Conservation (phyloP, 495 filamentous ascomycete genomes). For the Bacidia gigantensis region DNA sequence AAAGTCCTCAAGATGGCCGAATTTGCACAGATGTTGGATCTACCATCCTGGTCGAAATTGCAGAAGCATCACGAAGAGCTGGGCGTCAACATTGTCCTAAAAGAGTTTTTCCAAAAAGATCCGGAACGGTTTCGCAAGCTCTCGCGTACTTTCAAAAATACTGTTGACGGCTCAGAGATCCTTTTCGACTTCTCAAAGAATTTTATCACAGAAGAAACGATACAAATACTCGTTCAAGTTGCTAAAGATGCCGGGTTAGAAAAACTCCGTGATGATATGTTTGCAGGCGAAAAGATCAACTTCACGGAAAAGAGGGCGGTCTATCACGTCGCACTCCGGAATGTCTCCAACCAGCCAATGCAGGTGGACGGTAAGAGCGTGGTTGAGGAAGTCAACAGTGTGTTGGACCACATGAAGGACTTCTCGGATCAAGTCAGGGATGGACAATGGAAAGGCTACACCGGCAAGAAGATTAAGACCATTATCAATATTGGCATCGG, state of each 20-base stretch:
- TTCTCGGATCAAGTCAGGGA: slow-evolving; percentile 90
- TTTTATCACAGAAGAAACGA: slow-evolving; percentile 84
- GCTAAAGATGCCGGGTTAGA: slow-evolving; percentile 84
- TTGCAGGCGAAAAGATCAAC: slow-evolving; percentile 95
- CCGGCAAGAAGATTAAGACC: slow-evolving; percentile 92
- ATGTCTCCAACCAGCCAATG: slow-evolving; percentile 73
- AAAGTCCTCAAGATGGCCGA: slow-evolving; percentile 31
- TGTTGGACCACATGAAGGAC: slow-evolving; percentile 91
- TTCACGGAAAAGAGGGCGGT: slow-evolving; percentile 95
- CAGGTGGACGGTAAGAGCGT: slow-evolving; percentile 90
- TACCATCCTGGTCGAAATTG: slow-evolving; percentile 74
- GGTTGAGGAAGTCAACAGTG: slow-evolving; percentile 82
- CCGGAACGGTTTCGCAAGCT: slow-evolving; percentile 82
- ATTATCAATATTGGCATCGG: slow-evolving; percentile 98
- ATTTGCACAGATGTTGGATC: slow-evolving; percentile 66
- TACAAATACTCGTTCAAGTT: slow-evolving; percentile 72
- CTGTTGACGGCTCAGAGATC: slow-evolving; percentile 63
- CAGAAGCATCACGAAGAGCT: slow-evolving; percentile 74
- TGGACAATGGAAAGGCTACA: slow-evolving; percentile 95
- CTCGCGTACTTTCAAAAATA: slow-evolving; percentile 69
- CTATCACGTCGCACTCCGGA: slow-evolving; percentile 88
- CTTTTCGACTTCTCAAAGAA: slow-evolving; percentile 99
- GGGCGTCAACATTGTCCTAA: slow-evolving; percentile 79
- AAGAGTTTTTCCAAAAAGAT: slow-evolving; percentile 83
- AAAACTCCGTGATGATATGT: slow-evolving; percentile 92